Base-by-base conservation (phyloP, 331 rosid species). In the Dryas integrifolia region DNA sequence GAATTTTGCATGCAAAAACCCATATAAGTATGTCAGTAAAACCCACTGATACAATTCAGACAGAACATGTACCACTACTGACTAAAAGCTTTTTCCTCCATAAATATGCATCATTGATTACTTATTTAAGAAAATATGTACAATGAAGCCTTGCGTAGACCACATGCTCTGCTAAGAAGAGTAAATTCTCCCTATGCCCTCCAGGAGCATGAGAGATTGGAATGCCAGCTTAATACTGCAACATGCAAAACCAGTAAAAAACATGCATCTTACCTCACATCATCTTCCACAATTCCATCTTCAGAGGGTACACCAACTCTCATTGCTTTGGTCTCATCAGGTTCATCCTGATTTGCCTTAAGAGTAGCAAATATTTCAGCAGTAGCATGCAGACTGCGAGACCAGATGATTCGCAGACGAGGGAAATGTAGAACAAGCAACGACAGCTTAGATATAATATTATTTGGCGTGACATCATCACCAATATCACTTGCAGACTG, bases 231-330 rank as follows among this genome's bases (percentile, higher is more conserved):
- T 44, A 49, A 24, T 30, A 53, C 41, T 7, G 39, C 30, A 64
- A 46, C 41, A 68, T 40, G 39, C 41, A 62, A 26, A 69, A 64
- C 13, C 40, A 24, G 60, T 30, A 16, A 14, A 65, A 53, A 15
- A 10, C 62, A 64, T 35, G 70, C 60, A 65, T 65, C 84, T 76
- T 69, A 91, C 98, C 97, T 88, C 72, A 84, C 96, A 15, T 94
- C 96, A 67, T 84, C 79, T 82, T 94, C 97, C 65, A 94, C 87
- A 51, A 91, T 85, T 43, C 97, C 98, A 59, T 91, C 97, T 82
- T 91, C 98, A 30, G 96, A 89, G 50, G 98, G 97, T 58, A 94
- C 96, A 66, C 98, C 98, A 63, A 94, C 98, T 83, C 96, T 88
- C 56, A 85, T 83, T 62, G 98, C 98, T 80, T 88, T 94, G 46